These are phyloP conservation scores for Trichoderma sp. DNA, from an alignment of 2,329 filamentous ascomycete species.

Conservation along the genomic window DNA sequence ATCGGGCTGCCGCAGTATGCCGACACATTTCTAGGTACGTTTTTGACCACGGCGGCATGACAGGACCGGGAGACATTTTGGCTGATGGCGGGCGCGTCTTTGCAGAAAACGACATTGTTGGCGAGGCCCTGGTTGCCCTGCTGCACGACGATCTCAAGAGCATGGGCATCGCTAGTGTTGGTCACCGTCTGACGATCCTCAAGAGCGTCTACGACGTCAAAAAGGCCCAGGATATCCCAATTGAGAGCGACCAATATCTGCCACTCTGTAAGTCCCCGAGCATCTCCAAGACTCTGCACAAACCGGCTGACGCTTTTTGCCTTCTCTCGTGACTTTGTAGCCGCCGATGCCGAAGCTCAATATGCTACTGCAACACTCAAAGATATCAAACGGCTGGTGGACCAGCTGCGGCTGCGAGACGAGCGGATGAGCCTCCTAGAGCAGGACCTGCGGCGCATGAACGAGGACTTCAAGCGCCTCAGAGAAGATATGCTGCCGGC, in stretches of 20 bases:
- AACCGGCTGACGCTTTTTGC: constrained; percentile 27
- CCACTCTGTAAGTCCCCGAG: constrained; percentile 69
- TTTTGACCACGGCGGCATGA: constrained; percentile 38
- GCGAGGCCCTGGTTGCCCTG: constrained; percentile 84
- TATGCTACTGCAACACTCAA: constrained; percentile 88
- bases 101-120: constrained; percentile 89
- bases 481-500: constrained; percentile 91
- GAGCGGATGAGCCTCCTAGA: constrained; percentile 85
- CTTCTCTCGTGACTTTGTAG: constrained; percentile 48
- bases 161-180: constrained; percentile 90
- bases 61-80: neutral
- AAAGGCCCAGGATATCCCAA: constrained; percentile 84
- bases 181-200: constrained; percentile 89
- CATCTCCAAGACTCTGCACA: neutral
- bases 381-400: constrained; percentile 87
- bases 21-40: constrained; percentile 78
- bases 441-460: constrained; percentile 77
- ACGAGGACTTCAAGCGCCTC: constrained; percentile 84
- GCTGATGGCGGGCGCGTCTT: constrained; percentile 29
- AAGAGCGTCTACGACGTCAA: constrained; percentile 98
- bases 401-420: constrained; percentile 85
- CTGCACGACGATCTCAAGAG: constrained; percentile 93
- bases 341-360: constrained; percentile 83
- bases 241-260: constrained; percentile 92
- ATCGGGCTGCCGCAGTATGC: constrained; percentile 83